Evolutionary conservation across 345 rosid species (phyloP).

Genomic region (Raphanus raphanistrum): DNA sequence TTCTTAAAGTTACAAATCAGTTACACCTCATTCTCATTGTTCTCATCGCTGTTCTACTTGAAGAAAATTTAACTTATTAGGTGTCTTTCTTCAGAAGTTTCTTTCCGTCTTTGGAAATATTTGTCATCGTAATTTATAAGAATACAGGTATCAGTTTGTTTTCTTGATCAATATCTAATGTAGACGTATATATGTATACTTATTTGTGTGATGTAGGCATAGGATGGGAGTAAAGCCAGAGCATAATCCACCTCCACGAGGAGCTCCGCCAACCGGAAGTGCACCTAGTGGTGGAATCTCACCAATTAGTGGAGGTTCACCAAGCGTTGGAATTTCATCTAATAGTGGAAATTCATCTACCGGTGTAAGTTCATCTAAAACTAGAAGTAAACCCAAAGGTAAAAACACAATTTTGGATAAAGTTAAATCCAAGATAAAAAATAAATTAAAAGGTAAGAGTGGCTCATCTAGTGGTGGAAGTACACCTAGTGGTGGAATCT

Average conservation of each 20-base stretch:
- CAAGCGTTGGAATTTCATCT: not conserved
- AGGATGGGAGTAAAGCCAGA: slow-evolving; percentile 19
- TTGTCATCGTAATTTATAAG: not conserved
- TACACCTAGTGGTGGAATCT: not conserved
- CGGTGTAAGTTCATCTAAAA: not conserved
- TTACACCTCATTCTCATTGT: not conserved
- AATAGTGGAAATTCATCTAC: not conserved
- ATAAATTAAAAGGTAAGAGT: not conserved
- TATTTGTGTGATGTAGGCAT: slow-evolving; percentile 24
- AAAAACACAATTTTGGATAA: not conserved
- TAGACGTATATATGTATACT: not conserved
- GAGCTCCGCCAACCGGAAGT: slow-evolving; percentile 20
- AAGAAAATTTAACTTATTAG: not conserved
- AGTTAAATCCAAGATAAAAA: not conserved
- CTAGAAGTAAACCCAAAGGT: not conserved
- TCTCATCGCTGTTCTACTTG: not conserved
- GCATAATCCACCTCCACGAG: slow-evolving; percentile 24
- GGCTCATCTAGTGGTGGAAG: not conserved
- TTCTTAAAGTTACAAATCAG: not conserved
- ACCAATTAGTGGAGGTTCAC: not conserved
- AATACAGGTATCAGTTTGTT: not conserved
- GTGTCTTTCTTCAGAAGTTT: not conserved
- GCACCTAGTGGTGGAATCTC: not conserved
- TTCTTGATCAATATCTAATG: not conserved
- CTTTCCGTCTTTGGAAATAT: not conserved